Percentiles rank a stretch among this genome's conserved stretches.
Conservation (phyloP, 805 yeast species). For the Hanseniaspora nectarophila region DNA sequence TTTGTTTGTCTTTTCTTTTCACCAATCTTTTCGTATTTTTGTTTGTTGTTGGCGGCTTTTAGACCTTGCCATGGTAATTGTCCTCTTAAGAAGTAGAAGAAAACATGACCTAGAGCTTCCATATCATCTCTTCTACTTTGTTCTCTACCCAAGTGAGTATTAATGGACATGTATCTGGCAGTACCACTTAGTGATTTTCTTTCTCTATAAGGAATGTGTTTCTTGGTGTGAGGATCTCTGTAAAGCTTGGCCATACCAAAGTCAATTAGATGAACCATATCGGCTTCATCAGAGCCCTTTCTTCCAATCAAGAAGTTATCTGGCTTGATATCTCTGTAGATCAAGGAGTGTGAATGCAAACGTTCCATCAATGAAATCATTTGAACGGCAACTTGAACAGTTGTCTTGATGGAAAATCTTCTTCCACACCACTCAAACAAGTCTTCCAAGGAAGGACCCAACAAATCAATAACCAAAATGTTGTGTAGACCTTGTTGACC, state of each 20-base stretch:
- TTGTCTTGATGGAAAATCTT: slow-evolving; percentile 74
- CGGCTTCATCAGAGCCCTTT: slow-evolving; percentile 73
- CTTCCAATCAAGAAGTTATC: slow-evolving; percentile 92
- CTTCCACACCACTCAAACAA: slow-evolving; percentile 98
- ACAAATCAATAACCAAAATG: slow-evolving; percentile 80
- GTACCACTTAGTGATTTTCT: slow-evolving; percentile 93
- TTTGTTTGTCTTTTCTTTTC: slow-evolving; percentile 87
- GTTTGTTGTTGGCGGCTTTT: slow-evolving; percentile 95
- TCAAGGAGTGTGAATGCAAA: slow-evolving; percentile 79
- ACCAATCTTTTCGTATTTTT: slow-evolving; percentile 93
- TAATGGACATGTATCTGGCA: slow-evolving; percentile 96
- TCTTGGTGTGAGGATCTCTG: slow-evolving; percentile 89
- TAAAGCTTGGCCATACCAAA: slow-evolving; percentile 98
- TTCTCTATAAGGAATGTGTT: slow-evolving; percentile 93
- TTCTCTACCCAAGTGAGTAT: slow-evolving; percentile 94
- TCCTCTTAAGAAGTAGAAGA: slow-evolving; percentile 87
- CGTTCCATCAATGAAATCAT: slow-evolving; percentile 80
- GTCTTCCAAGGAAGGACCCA: slow-evolving; percentile 94
- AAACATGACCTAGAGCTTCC: slow-evolving; percentile 93
- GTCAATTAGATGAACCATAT: slow-evolving; percentile 79
- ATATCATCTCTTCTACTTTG: slow-evolving; percentile 93
- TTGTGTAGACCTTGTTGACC: slow-evolving; percentile 98
- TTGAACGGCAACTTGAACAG: slow-evolving; percentile 85
- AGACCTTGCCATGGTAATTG: slow-evolving; percentile 98
- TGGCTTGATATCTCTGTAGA: slow-evolving; percentile 94